A percentile compares a stretch with the other conserved stretches of the same genome.
Evolutionary conservation across 2,329 filamentous ascomycete genomes (phyloP).

Genomic region (Arthrobotrys pseudoclavata): DNA sequence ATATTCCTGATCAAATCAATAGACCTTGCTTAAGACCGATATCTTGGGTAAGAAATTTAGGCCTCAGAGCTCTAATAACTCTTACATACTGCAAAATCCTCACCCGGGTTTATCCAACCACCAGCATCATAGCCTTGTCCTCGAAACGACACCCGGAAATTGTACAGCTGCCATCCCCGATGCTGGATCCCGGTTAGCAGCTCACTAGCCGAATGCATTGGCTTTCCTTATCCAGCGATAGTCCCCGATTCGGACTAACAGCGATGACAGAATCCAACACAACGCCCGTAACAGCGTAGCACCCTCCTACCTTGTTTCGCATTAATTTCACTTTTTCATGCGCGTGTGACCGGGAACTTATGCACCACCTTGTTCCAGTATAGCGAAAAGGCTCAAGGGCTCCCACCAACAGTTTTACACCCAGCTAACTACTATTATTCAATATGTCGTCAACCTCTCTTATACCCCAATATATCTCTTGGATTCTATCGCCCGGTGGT

Average conservation of each 20-base stretch:
- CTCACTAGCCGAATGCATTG: constrained; percentile 47
- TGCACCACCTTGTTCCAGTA: constrained; percentile 32
- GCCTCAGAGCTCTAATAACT: background rate
- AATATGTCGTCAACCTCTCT: constrained; percentile 29
- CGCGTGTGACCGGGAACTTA: constrained; percentile 54
- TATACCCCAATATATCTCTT: constrained; percentile 25
- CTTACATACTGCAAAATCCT: constrained; percentile 7
- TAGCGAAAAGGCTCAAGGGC: constrained; percentile 9
- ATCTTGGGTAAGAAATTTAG: background rate
- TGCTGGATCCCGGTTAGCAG: constrained; percentile 3
- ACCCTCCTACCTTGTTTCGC: constrained; percentile 53
- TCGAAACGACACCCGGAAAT: background rate
- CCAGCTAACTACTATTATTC: constrained; percentile 2
- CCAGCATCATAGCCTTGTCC: background rate
- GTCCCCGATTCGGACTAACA: constrained; percentile 28
- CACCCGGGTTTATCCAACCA: background rate
- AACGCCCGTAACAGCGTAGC: constrained; percentile 35
- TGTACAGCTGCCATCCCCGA: constrained; percentile 4
- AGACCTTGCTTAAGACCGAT: background rate
- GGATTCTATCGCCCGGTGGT: constrained; percentile 33
- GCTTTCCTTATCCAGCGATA: constrained; percentile 19
- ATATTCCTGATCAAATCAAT: background rate
- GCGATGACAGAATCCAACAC: constrained; percentile 49
- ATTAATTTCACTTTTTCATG: constrained; percentile 52
- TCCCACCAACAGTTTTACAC: background rate